A percentile compares a stretch with the other conserved stretches of the same genome.
Evolutionary conservation across 1,139 yeast genomes (phyloP).

Genomic region (Geotrichum reessii): DNA sequence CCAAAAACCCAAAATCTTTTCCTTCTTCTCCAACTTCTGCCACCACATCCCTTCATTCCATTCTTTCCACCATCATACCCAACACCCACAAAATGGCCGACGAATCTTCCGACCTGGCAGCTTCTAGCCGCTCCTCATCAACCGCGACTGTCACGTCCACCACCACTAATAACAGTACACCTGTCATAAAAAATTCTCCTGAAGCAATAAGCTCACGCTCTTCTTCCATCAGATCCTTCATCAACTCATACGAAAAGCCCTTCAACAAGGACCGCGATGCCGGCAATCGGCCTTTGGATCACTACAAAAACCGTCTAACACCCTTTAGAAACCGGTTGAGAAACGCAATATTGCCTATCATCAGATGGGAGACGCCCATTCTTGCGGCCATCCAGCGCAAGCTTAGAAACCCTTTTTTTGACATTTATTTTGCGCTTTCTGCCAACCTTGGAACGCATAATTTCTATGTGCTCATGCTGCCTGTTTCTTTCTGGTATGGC

Average conservation of each 20-base stretch:
- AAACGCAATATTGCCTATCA: conserved; percentile 48
- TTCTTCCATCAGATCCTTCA: conserved; percentile 27
- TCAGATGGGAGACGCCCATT: conserved; percentile 62
- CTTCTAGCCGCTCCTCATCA: conserved; percentile 11
- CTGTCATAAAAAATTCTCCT: conserved; percentile 1
- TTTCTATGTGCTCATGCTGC: conserved; percentile 83
- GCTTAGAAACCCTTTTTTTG: conserved; percentile 51
- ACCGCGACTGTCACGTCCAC: conserved; percentile 12
- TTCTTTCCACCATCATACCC: conserved; percentile 13
- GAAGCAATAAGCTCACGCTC: conserved; percentile 20
- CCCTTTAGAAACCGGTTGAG: conserved; percentile 57
- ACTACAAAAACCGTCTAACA: conserved; percentile 56
- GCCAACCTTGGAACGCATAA: conserved; percentile 93
- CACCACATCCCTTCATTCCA: conserved; percentile 6
- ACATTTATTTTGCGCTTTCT: conserved; percentile 77
- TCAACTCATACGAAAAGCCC: conserved; percentile 29
- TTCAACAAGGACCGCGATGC: conserved; percentile 46
- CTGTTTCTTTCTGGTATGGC: conserved; percentile 84
- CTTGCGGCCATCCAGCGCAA: conserved; percentile 53
- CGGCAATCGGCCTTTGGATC: conserved; percentile 63
- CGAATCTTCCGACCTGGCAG: background rate
- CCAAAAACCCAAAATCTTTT: background rate
- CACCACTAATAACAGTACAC: background rate
- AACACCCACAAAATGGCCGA: background rate
- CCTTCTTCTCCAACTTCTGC: conserved; percentile 4